Conservation (phyloP, 441 rosid species). For the Corymbia citriodora region DNA sequence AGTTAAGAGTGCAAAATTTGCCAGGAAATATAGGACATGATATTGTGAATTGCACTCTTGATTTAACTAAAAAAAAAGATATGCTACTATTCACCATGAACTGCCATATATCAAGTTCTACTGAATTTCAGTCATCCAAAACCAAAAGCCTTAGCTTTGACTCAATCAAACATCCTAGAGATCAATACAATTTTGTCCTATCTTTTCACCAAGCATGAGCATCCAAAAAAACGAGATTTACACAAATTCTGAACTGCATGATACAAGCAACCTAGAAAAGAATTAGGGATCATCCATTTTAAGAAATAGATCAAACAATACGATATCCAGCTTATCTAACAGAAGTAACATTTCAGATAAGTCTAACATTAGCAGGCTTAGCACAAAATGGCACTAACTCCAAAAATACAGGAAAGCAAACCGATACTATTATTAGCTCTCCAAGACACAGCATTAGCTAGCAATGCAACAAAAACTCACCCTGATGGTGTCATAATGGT, state of each 20-base stretch:
- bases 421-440: background rate
- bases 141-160: background rate
- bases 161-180: background rate
- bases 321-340: background rate
- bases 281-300: background rate
- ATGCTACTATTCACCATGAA: background rate
- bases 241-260: background rate
- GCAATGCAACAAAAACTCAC: conserved; percentile 20
- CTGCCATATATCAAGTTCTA: background rate
- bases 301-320: background rate
- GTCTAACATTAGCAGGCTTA: background rate
- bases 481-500: conserved; percentile 77
- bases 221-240: background rate
- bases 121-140: background rate
- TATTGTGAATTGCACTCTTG: background rate
- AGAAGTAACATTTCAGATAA: background rate
- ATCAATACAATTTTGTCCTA: background rate
- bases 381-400: background rate
- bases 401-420: background rate
- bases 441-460: background rate
- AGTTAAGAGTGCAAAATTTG: background rate
- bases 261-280: background rate
- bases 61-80: background rate
- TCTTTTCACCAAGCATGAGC: background rate
- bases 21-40: background rate